Evolutionary conservation across 805 yeast species (phyloP), one percentile per base, ranked within the genome.

Genomic region (Kodamaea nitidulidarum): DNA sequence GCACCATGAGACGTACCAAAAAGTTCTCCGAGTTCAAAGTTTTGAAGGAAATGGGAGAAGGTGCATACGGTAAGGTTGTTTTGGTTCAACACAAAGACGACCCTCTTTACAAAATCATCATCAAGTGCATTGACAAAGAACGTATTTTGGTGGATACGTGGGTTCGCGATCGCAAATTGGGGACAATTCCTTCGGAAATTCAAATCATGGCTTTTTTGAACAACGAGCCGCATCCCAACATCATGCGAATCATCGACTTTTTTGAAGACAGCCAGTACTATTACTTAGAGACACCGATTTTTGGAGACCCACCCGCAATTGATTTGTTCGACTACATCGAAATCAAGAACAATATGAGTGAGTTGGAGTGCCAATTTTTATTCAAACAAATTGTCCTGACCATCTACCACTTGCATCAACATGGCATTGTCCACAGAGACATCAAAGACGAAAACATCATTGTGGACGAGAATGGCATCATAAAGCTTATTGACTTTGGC

Each of bases 181-280:
- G 98, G 4, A 90, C 96, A 0, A 84, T 93, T 26, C 98, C 98
- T 2, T 81, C 91, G n/a, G 98, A 93, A 60, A 93, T 93, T 48
- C 95, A 88, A 58, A 81, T 93, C 33, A 81, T 93, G 87, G 81
- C 91, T 21, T 80, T 81, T n/a, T 64, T 91, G 43, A 82, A 80
- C 52, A 64, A 68, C 32, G 75, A 76, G 41, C 95, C 93, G 1
- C 97, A 91, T 59, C 93, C 91, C 4, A 88, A 88, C 59, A 85
- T 90, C 32, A 78, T 88, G 75, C 71, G 84, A 46, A 73, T 93
- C 41, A 70, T 90, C 36, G 98, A 93, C 61, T 93, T 85, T 54
- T 93, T 91, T 52, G 98, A 93, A 58, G 98, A 93, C 61, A 84
- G 80, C 31, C 80, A 80, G 21, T 88, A 84, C 59, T 93, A 90